These are phyloP conservation scores for Trametes sanguinea DNA, from an alignment of 768 basidiomycete species.

Conservation along the genomic window DNA sequence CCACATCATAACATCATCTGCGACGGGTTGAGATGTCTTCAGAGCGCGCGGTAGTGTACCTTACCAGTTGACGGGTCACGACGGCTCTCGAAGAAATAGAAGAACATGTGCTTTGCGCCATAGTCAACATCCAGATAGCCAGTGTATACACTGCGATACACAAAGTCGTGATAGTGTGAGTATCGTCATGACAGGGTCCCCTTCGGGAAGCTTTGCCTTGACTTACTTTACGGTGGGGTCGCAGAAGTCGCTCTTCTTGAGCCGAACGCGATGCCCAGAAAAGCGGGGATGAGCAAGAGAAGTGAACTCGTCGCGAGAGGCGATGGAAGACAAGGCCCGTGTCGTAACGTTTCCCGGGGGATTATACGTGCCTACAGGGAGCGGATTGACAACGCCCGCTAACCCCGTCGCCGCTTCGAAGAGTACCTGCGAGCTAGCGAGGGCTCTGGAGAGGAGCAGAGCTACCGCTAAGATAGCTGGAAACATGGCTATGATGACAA, in stretches of 20 bases:
- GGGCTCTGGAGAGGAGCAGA: neutral
- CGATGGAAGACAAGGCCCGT: conserved; percentile 31
- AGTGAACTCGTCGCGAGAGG: conserved; percentile 26
- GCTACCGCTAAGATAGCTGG: neutral
- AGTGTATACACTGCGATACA: conserved; percentile 41
- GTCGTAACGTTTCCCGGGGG: conserved; percentile 10
- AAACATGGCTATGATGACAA: conserved; percentile 12
- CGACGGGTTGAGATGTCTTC: neutral
- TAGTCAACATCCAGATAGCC: conserved; percentile 50
- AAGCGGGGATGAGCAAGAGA: conserved; percentile 46
- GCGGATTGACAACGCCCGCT: neutral
- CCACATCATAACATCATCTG: conserved; percentile 72
- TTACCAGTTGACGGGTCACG: conserved; percentile 43
- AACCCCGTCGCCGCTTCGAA: neutral
- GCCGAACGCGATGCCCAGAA: conserved; percentile 53
- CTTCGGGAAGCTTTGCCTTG: neutral
- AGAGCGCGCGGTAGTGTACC: neutral
- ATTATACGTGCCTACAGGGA: conserved; percentile 1
- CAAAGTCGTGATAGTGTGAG: neutral
- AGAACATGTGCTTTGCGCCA: conserved; percentile 55
- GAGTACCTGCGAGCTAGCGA: conserved; percentile 4
- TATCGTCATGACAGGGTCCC: too few relatives aligned
- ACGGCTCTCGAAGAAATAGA: conserved; percentile 64
- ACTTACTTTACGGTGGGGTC: conserved; percentile 62
- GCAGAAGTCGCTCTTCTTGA: conserved; percentile 64